These are phyloP conservation scores for Glycine tomentella DNA, from an alignment of 306 rosid genomes.

Conservation along the genomic window DNA sequence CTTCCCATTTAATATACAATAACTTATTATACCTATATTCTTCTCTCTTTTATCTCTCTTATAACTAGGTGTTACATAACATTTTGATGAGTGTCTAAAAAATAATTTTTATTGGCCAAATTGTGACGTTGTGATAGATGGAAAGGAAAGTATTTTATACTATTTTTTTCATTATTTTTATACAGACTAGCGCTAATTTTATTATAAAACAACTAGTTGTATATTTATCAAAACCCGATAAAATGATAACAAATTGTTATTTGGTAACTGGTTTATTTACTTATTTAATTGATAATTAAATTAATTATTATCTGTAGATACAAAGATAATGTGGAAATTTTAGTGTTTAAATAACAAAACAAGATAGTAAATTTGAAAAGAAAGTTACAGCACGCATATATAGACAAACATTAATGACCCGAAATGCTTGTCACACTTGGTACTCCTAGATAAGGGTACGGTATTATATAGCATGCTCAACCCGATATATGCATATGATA, in stretches of 20 bases:
- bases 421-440: background rate
- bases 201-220: background rate
- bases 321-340: background rate
- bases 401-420: background rate
- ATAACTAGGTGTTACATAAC: too few relatives aligned
- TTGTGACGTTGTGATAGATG: slow-evolving; percentile 9
- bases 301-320: background rate
- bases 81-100: too few relatives aligned
- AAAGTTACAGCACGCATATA: background rate
- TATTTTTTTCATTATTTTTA: background rate
- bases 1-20: too few relatives aligned
- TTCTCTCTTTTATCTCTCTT: too few relatives aligned
- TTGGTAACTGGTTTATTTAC: background rate
- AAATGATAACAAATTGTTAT: background rate
- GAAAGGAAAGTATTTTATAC: background rate
- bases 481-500: slow-evolving; percentile 19
- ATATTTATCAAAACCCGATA: background rate
- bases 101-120: background rate
- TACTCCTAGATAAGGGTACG: background rate
- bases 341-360: background rate
- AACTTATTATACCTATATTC: too few relatives aligned
- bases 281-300: background rate
- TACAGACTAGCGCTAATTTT: too few relatives aligned
- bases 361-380: background rate
- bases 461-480: slow-evolving; percentile 15